Base-by-base conservation (phyloP, 352 stramenopile genomes). In the Aphanomyces stellatus region DNA sequence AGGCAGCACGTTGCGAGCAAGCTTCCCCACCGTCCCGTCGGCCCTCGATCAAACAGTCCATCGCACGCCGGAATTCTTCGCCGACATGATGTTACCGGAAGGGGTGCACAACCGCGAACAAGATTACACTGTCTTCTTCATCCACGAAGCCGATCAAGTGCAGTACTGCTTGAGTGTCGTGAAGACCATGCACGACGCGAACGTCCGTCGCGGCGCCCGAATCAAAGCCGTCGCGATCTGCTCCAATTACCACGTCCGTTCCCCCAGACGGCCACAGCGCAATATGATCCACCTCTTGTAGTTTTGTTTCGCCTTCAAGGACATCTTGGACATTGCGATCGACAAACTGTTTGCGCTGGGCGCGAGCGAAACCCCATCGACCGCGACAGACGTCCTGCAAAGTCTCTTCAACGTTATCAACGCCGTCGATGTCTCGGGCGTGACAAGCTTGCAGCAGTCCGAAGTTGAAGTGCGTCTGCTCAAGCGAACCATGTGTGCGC, bases 61-160 rank as follows among this genome's bases (percentile, higher is more conserved):
- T 73, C 93, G 93, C 73, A 89, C 84, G 60, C 76, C 85, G 71
- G 87, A 95, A 75, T 95, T 94, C 70, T 95, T 95, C 63, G 87
- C 87, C 27, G 87, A 95, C 63, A 83, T 88, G 33, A 95, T 95
- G 87, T 69, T 95, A 28, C 87, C 87, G 24, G 87, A 95, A 55
- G 87, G 87, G 51, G 84, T 92, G 65, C 87, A 95, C 79, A 95
- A 95, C 72, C 87, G 87, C 51, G 63, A 91, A 33, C 72, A 92
- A 46, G 87, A 95, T 74, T 87, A 84, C 22, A 95, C 87, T 35
- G 82, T 93, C 51, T 95, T 95, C 70, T 94, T 95, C 67, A 80
- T 95, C 62, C 93, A 69, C n/a, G 35, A 40, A n/a, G 65, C 59
- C 15, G 79, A 91, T 42, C 76, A 79, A 11, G 62, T 93, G 25